Conservation (phyloP, 1,139 yeast species). For the Pichia sp. region DNA sequence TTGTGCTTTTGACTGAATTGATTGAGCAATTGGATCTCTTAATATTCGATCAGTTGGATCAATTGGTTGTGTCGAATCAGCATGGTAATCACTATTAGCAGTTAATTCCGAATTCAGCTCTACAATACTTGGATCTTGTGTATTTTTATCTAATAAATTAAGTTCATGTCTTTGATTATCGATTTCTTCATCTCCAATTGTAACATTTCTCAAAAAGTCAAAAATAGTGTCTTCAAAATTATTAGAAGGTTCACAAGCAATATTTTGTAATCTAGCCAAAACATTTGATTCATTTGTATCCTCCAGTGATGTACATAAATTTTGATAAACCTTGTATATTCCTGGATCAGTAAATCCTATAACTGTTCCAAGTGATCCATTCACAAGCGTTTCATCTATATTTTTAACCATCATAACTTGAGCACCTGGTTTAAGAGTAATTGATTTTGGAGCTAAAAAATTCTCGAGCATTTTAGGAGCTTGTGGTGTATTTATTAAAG, state of each 20-base stretch:
- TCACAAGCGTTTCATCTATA: constrained; percentile 78
- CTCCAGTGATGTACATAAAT: not conserved
- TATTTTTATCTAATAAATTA: not conserved
- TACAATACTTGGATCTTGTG: not conserved
- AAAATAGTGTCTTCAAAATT: constrained; percentile 11
- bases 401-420: constrained; percentile 97
- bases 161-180: not conserved
- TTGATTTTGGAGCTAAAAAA: constrained; percentile 61
- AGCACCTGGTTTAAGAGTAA: constrained; percentile 70
- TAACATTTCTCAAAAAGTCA: constrained; percentile 8
- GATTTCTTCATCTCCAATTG: not conserved
- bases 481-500: constrained; percentile 38
- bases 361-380: constrained; percentile 87
- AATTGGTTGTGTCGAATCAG: constrained; percentile 6
- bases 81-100: too few species aligned
- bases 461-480: constrained; percentile 46
- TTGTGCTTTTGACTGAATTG: constrained; percentile 19
- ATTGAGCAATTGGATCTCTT: not conserved
- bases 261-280: not conserved
- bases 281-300: not conserved
- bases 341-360: constrained; percentile 64
- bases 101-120: not conserved
- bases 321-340: constrained; percentile 30
- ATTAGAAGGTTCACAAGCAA: not conserved
- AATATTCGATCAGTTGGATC: constrained; percentile 28